phyloP scores from a whole-genome alignment of 192 early-diverging fungal species.

The Neocallimastix lanati region DNA sequence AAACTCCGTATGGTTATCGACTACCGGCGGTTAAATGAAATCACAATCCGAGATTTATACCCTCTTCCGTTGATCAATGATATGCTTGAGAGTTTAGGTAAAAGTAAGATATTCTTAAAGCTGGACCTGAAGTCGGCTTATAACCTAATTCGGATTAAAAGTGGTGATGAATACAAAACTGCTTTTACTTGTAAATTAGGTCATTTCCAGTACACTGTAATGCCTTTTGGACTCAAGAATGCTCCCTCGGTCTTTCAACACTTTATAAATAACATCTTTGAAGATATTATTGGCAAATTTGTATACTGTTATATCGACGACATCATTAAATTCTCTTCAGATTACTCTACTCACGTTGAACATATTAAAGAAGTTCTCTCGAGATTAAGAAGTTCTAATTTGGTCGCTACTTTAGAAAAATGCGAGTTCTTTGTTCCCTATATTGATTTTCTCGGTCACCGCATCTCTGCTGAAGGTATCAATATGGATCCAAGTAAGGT shows the following conservation, averaged over 20 bases:
- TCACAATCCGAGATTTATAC: slow-evolving; percentile 14
- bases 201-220: slow-evolving; percentile 10
- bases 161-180: slow-evolving; percentile 6
- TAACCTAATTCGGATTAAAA: background rate
- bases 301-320: no score
- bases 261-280: slow-evolving; percentile 16
- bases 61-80: slow-evolving; percentile 19
- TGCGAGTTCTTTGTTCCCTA: slow-evolving; percentile 5
- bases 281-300: slow-evolving; percentile 1
- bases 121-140: background rate
- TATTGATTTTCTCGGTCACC: slow-evolving; percentile 4
- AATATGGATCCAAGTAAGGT: slow-evolving; percentile 12
- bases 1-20: slow-evolving; percentile 13
- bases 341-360: background rate
- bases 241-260: slow-evolving; percentile 18
- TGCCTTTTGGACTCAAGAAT: slow-evolving; percentile 17
- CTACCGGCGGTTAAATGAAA: slow-evolving; percentile 16
- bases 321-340: background rate
- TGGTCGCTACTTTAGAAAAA: slow-evolving; percentile 16
- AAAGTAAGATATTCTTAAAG: slow-evolving; percentile 5
- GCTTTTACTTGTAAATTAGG: slow-evolving; percentile 12
- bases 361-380: slow-evolving; percentile 10
- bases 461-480: slow-evolving; percentile 13
- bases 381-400: slow-evolving; percentile 5
- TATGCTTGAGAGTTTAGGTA: slow-evolving; percentile 3